Base-by-base conservation (phyloP, 768 basidiomycete species). In the Mycena vulgaris region DNA sequence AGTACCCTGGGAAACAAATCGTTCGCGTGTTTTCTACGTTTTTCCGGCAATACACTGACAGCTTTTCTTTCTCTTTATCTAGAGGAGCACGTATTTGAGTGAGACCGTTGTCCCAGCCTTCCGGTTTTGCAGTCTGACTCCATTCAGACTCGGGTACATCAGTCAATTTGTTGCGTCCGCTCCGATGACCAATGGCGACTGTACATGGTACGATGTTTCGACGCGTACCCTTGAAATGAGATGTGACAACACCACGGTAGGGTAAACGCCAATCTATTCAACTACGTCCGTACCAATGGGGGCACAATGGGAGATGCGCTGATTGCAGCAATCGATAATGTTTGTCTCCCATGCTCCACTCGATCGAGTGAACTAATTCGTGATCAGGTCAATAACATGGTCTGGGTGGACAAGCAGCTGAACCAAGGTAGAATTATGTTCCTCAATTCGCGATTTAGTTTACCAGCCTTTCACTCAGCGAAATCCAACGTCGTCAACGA, bases 11-110 rank as follows among this genome's bases (percentile, higher is more conserved):
- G n/a, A 35, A 13, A 56, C 64, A 25, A 57, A 66, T 48, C 45
- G 52, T 66, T 42, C 33, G 52, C n/a, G n/a, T n/a, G n/a, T n/a
- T n/a, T n/a, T n/a, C n/a, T n/a, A n/a, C n/a, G n/a, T n/a, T n/a
- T n/a, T n/a, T n/a, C n/a, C n/a, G n/a, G n/a, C n/a, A n/a, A n/a
- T n/a, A n/a, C n/a, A n/a, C n/a, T n/a, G n/a, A n/a, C n/a, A n/a
- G n/a, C 10, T 5, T 19, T 60, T 13, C n/a, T n/a, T 60, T 9
- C 17, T 16, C 28, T n/a, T n/a, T n/a, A n/a, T n/a, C n/a, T n/a
- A 59, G 56, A 67, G 65, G 65, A 67, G 28, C 65, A 67, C 31
- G 57, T 67, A 5, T 67, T 67, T 31, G 65, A 67, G 65, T 67
- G 27, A n/a, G n/a, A n/a, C n/a, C n/a, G n/a, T n/a, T n/a, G n/a